phyloP scores from a whole-genome alignment of 2,329 filamentous ascomycete genomes.

The Sordariomycetes sp. region DNA sequence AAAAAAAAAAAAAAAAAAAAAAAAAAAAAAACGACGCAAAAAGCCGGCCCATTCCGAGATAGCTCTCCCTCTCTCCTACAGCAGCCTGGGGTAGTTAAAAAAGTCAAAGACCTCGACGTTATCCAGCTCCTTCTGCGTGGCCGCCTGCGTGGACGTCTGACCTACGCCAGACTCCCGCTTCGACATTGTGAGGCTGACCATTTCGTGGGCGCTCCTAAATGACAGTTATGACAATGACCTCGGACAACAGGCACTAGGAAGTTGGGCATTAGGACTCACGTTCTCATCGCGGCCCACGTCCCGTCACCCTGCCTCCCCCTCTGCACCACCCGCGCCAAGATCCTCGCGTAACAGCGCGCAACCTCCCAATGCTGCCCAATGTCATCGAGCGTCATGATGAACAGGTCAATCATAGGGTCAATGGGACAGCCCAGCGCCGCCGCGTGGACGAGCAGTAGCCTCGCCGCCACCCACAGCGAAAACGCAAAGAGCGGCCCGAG shows the following conservation, averaged over 20 bases:
- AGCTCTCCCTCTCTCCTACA: neutral
- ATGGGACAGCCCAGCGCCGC: constrained; percentile 21
- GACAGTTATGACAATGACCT: neutral
- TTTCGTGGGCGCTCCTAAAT: constrained; percentile 18
- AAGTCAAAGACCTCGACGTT: constrained; percentile 31
- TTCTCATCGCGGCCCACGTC: constrained; percentile 24
- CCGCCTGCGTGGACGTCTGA: constrained; percentile 21
- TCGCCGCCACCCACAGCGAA: constrained; percentile 27
- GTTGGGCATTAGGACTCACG: constrained; percentile 8
- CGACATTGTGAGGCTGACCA: constrained; percentile 21
- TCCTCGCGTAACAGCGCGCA: constrained; percentile 25
- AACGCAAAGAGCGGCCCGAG: constrained; percentile 29
- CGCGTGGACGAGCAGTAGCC: constrained; percentile 25
- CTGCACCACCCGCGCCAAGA: constrained; percentile 23
- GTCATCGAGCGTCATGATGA: constrained; percentile 25
- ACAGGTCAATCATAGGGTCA: constrained; percentile 26
- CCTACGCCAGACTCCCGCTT: constrained; percentile 22
- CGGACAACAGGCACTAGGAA: neutral
- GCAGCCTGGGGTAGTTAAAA: constrained; percentile 23
- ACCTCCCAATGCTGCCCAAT: constrained; percentile 30
- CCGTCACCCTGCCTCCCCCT: constrained; percentile 20
- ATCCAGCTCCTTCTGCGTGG: constrained; percentile 25
- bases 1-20: no score
- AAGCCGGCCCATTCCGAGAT: no score
- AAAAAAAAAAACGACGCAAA: no score